phyloP scores from a whole-genome alignment of 2,329 filamentous ascomycete genomes.

The Penicillium sp. region DNA sequence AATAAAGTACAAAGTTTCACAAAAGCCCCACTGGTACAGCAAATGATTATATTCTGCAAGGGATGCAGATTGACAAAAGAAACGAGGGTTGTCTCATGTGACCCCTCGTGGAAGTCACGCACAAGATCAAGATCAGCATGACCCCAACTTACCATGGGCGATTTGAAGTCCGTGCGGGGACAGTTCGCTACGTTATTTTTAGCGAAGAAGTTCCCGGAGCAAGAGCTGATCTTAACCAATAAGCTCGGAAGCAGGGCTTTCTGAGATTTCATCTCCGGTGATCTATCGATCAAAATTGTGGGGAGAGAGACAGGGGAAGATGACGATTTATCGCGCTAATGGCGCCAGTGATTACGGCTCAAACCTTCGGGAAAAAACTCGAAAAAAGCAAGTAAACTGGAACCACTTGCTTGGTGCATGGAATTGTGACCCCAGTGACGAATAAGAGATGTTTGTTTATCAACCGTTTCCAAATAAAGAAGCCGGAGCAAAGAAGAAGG shows the following conservation, averaged over 20 bases:
- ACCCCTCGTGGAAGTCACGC: background rate
- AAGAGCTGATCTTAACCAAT: background rate
- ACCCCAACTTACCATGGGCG: background rate
- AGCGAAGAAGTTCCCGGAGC: background rate
- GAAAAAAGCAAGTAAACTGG: background rate
- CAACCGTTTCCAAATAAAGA: background rate
- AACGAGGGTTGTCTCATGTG: background rate
- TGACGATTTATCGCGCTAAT: background rate
- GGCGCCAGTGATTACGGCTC: background rate
- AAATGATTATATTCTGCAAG: background rate
- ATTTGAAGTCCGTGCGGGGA: background rate
- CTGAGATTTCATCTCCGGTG: background rate
- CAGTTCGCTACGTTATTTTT: background rate
- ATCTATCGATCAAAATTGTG: background rate
- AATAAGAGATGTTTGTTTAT: background rate
- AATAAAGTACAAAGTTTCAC: background rate
- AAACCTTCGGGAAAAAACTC: background rate
- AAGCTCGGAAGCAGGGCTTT: background rate
- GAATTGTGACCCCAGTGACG: background rate
- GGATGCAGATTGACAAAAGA: background rate
- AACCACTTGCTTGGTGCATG: background rate
- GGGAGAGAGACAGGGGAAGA: background rate
- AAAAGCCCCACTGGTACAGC: background rate
- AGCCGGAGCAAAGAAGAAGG: background rate
- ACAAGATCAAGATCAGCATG: background rate